phyloP scores from a whole-genome alignment of 2,329 filamentous ascomycete genomes.

The Fusarium agapanthi region DNA sequence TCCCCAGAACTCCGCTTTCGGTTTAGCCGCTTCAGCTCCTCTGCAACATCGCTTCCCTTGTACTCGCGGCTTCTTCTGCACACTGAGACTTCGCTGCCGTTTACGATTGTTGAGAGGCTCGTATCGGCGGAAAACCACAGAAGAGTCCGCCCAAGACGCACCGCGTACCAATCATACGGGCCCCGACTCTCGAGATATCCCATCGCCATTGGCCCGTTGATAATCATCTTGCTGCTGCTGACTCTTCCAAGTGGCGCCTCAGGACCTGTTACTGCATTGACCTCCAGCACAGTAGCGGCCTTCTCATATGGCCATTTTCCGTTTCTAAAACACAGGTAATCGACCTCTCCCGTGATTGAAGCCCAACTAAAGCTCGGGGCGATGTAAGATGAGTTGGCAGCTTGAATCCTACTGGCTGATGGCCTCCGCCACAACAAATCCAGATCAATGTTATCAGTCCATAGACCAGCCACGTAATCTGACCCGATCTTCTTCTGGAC shows the following conservation, averaged over 20 bases:
- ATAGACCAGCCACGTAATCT: conserved; percentile 44
- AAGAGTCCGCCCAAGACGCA: not conserved
- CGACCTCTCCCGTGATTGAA: conserved; percentile 34
- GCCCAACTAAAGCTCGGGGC: conserved; percentile 42
- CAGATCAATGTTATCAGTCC: conserved; percentile 38
- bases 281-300: conserved; percentile 13
- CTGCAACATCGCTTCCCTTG: not conserved
- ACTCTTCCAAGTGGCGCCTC: conserved; percentile 28
- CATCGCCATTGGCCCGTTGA: conserved; percentile 12
- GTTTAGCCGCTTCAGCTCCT: not conserved
- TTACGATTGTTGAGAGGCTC: conserved; percentile 2
- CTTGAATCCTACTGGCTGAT: not conserved
- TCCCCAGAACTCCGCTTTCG: not conserved
- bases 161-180: not conserved
- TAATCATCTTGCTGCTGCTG: not conserved
- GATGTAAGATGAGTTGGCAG: conserved; percentile 5
- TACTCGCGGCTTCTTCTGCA: conserved; percentile 11
- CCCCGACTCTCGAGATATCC: not conserved
- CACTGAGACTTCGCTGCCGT: not conserved
- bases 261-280: not conserved
- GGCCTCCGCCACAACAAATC: conserved; percentile 36
- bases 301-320: conserved; percentile 22
- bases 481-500: conserved; percentile 32
- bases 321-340: conserved; percentile 39
- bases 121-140: conserved; percentile 18